Evolutionary conservation across 108 stramenopile genomes (phyloP).

Genomic region (Cyclotella baltica): DNA sequence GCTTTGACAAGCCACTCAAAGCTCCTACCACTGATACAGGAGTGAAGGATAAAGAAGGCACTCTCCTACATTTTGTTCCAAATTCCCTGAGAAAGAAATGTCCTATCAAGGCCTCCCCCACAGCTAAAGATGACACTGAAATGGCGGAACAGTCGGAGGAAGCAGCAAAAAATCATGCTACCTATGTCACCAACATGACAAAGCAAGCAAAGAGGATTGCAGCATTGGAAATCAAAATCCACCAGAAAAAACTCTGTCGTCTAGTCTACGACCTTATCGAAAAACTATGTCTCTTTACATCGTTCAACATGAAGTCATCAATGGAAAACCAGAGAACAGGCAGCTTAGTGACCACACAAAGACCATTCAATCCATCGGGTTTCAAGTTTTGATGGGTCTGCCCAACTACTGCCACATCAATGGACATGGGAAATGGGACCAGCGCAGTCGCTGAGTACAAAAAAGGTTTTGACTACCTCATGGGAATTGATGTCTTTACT

Average conservation of each 20-base stretch:
- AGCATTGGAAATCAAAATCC: not conserved
- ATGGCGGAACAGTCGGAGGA: not conserved
- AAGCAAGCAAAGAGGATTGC: not conserved
- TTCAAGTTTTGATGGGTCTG: no score
- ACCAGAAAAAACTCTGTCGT: no score
- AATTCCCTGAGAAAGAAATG: not conserved
- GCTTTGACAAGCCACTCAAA: constrained; percentile 8
- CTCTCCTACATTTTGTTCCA: not conserved
- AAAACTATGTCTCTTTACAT: no score
- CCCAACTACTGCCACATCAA: no score
- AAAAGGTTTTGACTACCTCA: no score
- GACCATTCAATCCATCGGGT: not conserved
- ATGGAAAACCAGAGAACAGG: no score
- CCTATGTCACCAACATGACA: not conserved
- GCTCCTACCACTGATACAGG: not conserved
- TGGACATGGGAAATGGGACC: no score
- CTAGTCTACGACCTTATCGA: no score
- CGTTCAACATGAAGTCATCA: no score
- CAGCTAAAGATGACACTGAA: not conserved
- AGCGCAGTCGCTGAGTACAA: no score
- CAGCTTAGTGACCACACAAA: not conserved
- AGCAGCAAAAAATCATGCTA: not conserved
- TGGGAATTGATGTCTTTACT: no score
- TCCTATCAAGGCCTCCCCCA: not conserved
- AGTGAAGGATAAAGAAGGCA: constrained; percentile 3